Evolutionary conservation across 441 rosid genomes (phyloP).

Genomic region (Croton laevigatus): DNA sequence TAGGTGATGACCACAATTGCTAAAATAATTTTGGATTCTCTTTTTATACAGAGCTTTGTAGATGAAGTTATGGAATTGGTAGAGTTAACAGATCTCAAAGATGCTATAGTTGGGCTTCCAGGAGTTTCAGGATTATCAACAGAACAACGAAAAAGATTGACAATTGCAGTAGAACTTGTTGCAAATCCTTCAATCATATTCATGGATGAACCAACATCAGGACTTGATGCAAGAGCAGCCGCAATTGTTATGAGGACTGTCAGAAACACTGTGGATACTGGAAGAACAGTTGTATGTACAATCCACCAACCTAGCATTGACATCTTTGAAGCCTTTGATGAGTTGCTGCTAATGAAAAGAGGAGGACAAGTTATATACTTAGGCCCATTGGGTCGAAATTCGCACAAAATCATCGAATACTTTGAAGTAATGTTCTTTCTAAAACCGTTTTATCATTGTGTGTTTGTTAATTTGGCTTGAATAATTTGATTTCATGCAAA

Average conservation of each 20-base stretch:
- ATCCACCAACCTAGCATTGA: too few relatives aligned
- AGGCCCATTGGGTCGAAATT: slow-evolving; percentile 74
- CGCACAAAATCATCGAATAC: slow-evolving; percentile 57
- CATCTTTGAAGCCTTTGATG: too few relatives aligned
- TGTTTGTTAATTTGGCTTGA: too few relatives aligned
- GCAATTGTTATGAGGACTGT: too few relatives aligned
- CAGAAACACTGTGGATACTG: too few relatives aligned
- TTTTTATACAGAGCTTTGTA: slow-evolving; percentile 36
- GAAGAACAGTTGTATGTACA: too few relatives aligned
- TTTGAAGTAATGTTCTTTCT: slow-evolving; percentile 49
- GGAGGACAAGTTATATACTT: slow-evolving; percentile 84
- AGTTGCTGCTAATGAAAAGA: slow-evolving; percentile 62
- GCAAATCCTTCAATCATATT: too few relatives aligned
- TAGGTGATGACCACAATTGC: neutral
- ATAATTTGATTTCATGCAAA: neutral
- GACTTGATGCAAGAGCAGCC: too few relatives aligned
- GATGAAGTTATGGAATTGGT: slow-evolving; percentile 43
- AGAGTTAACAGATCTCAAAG: slow-evolving; percentile 34
- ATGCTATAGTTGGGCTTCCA: slow-evolving; percentile 44
- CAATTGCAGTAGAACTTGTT: too few relatives aligned
- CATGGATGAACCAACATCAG: too few relatives aligned
- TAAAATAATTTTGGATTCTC: neutral
- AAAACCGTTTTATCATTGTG: neutral
- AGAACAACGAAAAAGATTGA: too few relatives aligned
- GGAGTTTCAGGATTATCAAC: slow-evolving; percentile 42